phyloP scores from a whole-genome alignment of 176 grass and related monocot genomes.

The Bromus sterilis region DNA sequence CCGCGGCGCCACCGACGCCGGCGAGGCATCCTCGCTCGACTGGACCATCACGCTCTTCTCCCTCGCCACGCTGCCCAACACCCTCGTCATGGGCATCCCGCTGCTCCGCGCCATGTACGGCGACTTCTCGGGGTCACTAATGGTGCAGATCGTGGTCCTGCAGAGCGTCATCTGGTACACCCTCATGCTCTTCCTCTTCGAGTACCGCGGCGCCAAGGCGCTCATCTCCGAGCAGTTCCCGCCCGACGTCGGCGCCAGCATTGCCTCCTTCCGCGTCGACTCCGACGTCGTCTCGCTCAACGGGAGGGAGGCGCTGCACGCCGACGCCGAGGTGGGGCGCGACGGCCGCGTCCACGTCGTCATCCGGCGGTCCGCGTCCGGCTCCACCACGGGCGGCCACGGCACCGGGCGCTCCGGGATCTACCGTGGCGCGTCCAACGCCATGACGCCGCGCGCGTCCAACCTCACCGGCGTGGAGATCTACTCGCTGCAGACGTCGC shows the following conservation, averaged over 20 bases:
- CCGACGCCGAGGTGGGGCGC: slow-evolving; percentile 83
- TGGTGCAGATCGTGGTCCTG: slow-evolving; percentile 98
- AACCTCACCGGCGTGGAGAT: slow-evolving; percentile 97
- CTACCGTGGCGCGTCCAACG: slow-evolving; percentile 27
- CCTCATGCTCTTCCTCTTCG: slow-evolving; percentile 97
- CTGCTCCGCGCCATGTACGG: slow-evolving; percentile 95
- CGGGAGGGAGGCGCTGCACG: slow-evolving; percentile 74
- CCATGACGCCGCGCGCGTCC: slow-evolving; percentile 82
- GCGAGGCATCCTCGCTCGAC: slow-evolving; percentile 37
- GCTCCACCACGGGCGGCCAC: slow-evolving; percentile 39
- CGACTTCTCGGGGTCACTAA: slow-evolving; percentile 76
- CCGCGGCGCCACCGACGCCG: not conserved
- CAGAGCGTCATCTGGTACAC: slow-evolving; percentile 99
- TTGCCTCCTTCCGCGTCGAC: slow-evolving; percentile 88
- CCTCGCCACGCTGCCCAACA: slow-evolving; percentile 91
- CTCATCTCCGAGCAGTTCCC: slow-evolving; percentile 99
- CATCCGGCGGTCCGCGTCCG: slow-evolving; percentile 35
- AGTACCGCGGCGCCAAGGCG: slow-evolving; percentile 96
- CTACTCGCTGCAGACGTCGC: slow-evolving; percentile 90
- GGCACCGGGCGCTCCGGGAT: slow-evolving; percentile 27
- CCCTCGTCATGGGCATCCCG: slow-evolving; percentile 98
- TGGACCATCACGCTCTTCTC: slow-evolving; percentile 99
- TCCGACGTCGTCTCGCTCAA: slow-evolving; percentile 93
- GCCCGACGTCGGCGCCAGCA: slow-evolving; percentile 72
- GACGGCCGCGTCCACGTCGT: slow-evolving; percentile 74